Conservation (phyloP, 2,329 filamentous ascomycete species). For the Pseudocercospora pini-densiflorae region DNA sequence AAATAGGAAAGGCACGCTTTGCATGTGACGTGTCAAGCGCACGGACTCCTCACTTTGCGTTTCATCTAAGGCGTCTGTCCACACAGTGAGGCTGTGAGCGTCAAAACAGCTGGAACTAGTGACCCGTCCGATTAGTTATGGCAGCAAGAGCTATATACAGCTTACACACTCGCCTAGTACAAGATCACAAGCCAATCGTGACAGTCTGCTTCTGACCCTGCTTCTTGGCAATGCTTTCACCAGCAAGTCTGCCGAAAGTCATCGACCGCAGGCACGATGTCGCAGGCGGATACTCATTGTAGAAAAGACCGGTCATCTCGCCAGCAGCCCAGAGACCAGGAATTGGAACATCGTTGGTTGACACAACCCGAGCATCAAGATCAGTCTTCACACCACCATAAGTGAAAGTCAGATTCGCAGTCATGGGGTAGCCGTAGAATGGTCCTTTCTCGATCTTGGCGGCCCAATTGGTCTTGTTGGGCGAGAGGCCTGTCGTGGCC, state of each 20-base stretch:
- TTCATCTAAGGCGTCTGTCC: too few relatives aligned
- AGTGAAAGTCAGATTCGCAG: slow-evolving; percentile 37
- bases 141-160: not conserved
- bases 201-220: slow-evolving; percentile 1
- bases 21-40: too few relatives aligned
- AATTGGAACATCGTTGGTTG: slow-evolving; percentile 46
- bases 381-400: slow-evolving; percentile 49
- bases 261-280: slow-evolving; percentile 40
- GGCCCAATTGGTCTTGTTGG: slow-evolving; percentile 50
- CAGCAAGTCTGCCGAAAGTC: slow-evolving; percentile 41
- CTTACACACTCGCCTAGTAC: not conserved
- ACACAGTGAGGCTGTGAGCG: too few relatives aligned
- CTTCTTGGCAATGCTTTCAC: slow-evolving; percentile 36
- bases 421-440: slow-evolving; percentile 45
- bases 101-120: too few relatives aligned
- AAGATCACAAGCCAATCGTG: not conserved
- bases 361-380: slow-evolving; percentile 45
- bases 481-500: slow-evolving; percentile 43
- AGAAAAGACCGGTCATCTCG: slow-evolving; percentile 42
- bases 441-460: slow-evolving; percentile 44
- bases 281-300: slow-evolving; percentile 44
- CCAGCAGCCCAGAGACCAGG: slow-evolving; percentile 43
- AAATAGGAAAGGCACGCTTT: too few relatives aligned
- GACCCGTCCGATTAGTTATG: too few relatives aligned
- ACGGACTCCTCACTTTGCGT: too few relatives aligned